These are phyloP conservation scores for Tilletia horrida DNA, from an alignment of 1,284 basidiomycete genomes.

Conservation along the genomic window DNA sequence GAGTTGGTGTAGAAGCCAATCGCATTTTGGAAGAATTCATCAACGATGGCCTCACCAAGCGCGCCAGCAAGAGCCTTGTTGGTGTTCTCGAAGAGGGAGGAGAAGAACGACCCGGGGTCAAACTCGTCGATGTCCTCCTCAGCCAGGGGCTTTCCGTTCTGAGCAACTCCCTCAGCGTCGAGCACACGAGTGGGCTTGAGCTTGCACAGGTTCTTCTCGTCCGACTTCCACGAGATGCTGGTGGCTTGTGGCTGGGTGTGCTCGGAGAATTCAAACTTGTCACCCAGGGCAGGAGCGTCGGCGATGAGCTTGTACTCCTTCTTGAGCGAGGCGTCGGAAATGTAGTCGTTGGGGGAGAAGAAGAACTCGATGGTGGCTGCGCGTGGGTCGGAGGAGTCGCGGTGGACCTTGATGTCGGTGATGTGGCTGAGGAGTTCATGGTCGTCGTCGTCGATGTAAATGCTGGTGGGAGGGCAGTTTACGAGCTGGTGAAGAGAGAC, in stretches of 20 bases:
- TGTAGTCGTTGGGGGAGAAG: conserved; percentile 48
- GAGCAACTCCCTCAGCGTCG: background rate
- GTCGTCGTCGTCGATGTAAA: conserved; percentile 52
- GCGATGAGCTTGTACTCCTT: conserved; percentile 46
- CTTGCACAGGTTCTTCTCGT: conserved; percentile 71
- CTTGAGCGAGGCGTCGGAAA: conserved; percentile 40
- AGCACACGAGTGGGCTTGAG: conserved; percentile 62
- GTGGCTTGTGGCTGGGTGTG: conserved; percentile 46
- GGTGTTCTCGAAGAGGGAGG: conserved; percentile 67
- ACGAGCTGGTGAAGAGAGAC: conserved; percentile 20
- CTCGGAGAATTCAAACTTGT: conserved; percentile 49
- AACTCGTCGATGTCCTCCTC: conserved; percentile 56
- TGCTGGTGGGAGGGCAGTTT: conserved; percentile 49
- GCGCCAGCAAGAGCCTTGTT: conserved; percentile 40
- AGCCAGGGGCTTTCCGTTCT: conserved; percentile 23
- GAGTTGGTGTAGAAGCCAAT: conserved; percentile 46
- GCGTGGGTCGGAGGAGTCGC: conserved; percentile 45
- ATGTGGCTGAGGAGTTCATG: conserved; percentile 45
- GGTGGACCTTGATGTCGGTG: conserved; percentile 40
- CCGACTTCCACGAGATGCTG: conserved; percentile 77
- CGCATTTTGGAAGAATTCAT: conserved; percentile 49
- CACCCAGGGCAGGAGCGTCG: conserved; percentile 36
- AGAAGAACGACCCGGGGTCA: conserved; percentile 81
- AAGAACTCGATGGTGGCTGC: conserved; percentile 43
- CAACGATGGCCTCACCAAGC: conserved; percentile 47